Conservation (phyloP, 164 flowering plant genomes). For the Magnolia changhungtana region DNA sequence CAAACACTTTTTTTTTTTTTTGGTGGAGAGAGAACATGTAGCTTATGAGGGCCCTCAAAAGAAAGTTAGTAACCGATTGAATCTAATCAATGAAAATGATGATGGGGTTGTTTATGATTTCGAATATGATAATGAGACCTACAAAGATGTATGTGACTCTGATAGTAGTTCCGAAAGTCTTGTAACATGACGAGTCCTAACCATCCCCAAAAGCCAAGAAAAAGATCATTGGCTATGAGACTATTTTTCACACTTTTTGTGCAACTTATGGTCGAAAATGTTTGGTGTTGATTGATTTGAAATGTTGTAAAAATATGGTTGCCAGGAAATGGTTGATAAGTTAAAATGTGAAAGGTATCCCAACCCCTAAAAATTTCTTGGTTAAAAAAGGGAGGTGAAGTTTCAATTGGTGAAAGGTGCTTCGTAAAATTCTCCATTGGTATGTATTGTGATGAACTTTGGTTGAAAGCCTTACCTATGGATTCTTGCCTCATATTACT, state of each 20-base stretch:
- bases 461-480: background rate
- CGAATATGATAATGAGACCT: too few relatives aligned
- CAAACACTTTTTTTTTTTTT: too few relatives aligned
- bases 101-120: background rate
- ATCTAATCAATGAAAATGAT: background rate
- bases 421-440: constrained; percentile 14
- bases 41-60: background rate
- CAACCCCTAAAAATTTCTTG: background rate
- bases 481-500: background rate
- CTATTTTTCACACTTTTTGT: background rate
- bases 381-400: background rate
- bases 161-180: background rate
- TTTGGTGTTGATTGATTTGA: background rate
- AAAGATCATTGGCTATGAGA: background rate
- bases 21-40: background rate
- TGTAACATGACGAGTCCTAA: background rate
- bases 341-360: background rate
- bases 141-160: background rate
- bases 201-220: background rate
- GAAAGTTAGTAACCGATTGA: background rate
- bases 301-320: background rate
- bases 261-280: background rate
- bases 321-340: background rate
- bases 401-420: background rate
- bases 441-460: constrained; percentile 1